Evolutionary conservation across 345 rosid species (phyloP), one percentile per base, ranked within the genome.

Genomic region (Melastoma malabathricum): DNA sequence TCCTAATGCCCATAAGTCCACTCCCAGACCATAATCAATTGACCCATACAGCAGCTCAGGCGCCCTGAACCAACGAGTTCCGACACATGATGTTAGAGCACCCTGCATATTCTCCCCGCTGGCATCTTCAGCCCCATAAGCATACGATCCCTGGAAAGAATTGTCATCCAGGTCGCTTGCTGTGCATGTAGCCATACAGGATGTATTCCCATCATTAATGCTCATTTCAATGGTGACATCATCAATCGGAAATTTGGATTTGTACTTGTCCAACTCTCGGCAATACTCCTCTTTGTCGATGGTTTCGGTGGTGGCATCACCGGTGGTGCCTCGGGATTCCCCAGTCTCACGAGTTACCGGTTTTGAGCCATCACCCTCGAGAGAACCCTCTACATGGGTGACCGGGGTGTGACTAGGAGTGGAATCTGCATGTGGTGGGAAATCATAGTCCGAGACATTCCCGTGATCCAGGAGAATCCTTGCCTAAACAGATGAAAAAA

Each of bases 41-140:
- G 95, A 92, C 50, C 98, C 98, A 51, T 82, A 83, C 31, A 92
- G 95, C 17, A 87, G 84, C 61, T 92, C 97, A 6, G 97, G 90
- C 12, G 95, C 79, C 62, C 84, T 79, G 75, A 87, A 92, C 98
- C 98, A 84, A n/a, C 97, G 84, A 17, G 98, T 92, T 20, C 98
- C 98, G 22, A 85, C 95, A 51, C 88, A 84, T 22, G 95, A 83
- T 29, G 97, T 93, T 70, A 93, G 75, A 15, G 74, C 65, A 52
- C 82, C 90, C 6, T 54, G 67, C 50, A 53, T 53, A 20, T 54
- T 79, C 59, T 68, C 72, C 27, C 67, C 74, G 15, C 50, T 73
- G 2, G 48, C 79, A 54, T 77, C 89, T 46, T 80, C 95, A 25
- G 68, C 76, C 59, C 76, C 89, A 4, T 69, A 82, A 25, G 72